These are phyloP conservation scores for Nephelium lappaceum DNA, from an alignment of 345 rosid species.

Conservation along the genomic window DNA sequence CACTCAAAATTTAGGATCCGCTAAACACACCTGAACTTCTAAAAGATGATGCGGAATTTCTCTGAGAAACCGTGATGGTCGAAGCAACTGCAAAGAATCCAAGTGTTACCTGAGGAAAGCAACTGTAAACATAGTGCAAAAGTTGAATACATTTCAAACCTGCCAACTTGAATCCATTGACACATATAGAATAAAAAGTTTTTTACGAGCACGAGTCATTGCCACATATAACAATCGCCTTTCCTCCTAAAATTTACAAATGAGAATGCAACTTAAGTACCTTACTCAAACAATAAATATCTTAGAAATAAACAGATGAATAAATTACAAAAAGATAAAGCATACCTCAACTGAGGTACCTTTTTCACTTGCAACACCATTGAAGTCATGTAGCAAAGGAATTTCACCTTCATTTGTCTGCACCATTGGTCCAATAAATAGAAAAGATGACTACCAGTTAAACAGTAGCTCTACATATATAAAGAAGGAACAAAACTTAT, in stretches of 20 bases:
- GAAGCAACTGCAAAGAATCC: constrained; percentile 65
- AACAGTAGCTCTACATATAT: background rate
- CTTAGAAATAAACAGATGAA: background rate
- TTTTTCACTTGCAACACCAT: constrained; percentile 49
- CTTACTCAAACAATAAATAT: background rate
- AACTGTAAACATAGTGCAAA: constrained; percentile 16
- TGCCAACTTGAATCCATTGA: constrained; percentile 92
- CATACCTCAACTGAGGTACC: constrained; percentile 73
- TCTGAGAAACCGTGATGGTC: constrained; percentile 90
- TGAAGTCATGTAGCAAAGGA: constrained; percentile 76
- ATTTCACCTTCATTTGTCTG: constrained; percentile 98
- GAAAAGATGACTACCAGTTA: background rate
- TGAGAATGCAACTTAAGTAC: constrained; percentile 21
- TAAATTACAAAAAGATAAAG: constrained; percentile 15
- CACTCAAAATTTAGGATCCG: background rate
- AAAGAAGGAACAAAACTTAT: background rate
- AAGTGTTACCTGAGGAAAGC: constrained; percentile 27
- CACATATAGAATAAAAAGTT: constrained; percentile 74
- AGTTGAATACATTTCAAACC: constrained; percentile 47
- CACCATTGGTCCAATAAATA: background rate
- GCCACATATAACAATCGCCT: constrained; percentile 90
- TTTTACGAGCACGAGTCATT: constrained; percentile 93
- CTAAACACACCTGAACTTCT: constrained; percentile 56
- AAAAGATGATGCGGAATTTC: constrained; percentile 86
- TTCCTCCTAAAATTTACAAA: constrained; percentile 66